Percentiles rank a stretch among this genome's conserved stretches.
These are phyloP conservation scores for Fusarium temperatum DNA, from an alignment of 2,329 filamentous ascomycete genomes.

Conservation along the genomic window DNA sequence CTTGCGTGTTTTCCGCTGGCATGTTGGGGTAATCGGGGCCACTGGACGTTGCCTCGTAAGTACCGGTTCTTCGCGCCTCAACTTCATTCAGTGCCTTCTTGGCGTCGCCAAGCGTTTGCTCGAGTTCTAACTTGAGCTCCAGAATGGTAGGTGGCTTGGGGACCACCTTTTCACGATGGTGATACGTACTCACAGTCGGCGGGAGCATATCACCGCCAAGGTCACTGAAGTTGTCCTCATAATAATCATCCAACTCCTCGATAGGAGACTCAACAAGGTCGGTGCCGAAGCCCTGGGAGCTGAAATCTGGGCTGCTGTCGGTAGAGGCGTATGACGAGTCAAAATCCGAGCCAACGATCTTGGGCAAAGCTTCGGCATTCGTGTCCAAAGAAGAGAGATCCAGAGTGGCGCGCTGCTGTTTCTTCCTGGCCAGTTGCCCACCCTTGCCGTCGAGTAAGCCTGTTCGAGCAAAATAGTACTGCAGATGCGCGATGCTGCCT, in stretches of 20 bases:
- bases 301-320: slow-evolving; percentile 66
- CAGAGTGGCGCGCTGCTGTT: slow-evolving; percentile 66
- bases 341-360: slow-evolving; percentile 56
- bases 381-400: slow-evolving; percentile 64
- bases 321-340: slow-evolving; percentile 70
- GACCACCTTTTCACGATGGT: slow-evolving; percentile 81
- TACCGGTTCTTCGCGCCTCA: slow-evolving; percentile 49
- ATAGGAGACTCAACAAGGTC: slow-evolving; percentile 59
- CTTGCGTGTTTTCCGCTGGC: slow-evolving; percentile 61
- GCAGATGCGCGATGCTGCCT: slow-evolving; percentile 94
- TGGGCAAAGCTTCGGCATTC: slow-evolving; percentile 45
- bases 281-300: slow-evolving; percentile 50
- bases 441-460: slow-evolving; percentile 94
- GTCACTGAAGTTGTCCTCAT: slow-evolving; percentile 67
- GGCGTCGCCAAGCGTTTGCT: slow-evolving; percentile 75
- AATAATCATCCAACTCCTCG: slow-evolving; percentile 58
- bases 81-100: slow-evolving; percentile 72
- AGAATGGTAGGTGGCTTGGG: slow-evolving; percentile 84
- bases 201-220: slow-evolving; percentile 85
- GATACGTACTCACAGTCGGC: slow-evolving; percentile 97
- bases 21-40: slow-evolving; percentile 50
- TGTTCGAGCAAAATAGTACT: slow-evolving; percentile 97
- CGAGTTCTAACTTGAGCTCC: slow-evolving; percentile 75
- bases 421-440: slow-evolving; percentile 81
- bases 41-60: slow-evolving; percentile 42